Percentiles rank a stretch among this genome's conserved stretches.
Evolutionary conservation across 345 rosid species (phyloP).

Genomic region (Camelina laxa): DNA sequence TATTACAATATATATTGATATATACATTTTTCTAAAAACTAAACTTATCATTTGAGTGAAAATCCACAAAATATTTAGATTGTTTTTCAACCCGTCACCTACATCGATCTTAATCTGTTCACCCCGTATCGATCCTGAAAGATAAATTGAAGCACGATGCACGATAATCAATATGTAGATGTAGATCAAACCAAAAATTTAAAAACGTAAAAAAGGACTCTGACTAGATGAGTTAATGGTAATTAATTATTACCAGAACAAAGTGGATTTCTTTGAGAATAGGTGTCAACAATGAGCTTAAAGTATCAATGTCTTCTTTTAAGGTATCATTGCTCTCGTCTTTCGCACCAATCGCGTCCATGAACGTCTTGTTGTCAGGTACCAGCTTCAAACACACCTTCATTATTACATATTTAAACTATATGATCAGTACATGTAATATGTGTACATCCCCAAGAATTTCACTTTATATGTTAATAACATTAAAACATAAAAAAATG

Average conservation of each 20-base stretch:
- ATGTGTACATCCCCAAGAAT: neutral
- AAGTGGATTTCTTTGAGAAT: conserved; percentile 66
- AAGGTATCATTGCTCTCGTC: conserved; percentile 56
- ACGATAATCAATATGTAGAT: conserved; percentile 24
- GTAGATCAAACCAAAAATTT: neutral
- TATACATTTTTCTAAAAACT: neutral
- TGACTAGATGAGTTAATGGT: neutral
- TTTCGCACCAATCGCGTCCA: conserved; percentile 57
- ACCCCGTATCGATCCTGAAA: conserved; percentile 64
- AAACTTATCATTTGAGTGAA: neutral
- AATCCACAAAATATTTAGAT: neutral
- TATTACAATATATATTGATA: neutral
- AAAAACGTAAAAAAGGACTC: neutral
- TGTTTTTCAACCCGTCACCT: conserved; percentile 14
- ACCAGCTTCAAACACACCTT: conserved; percentile 80
- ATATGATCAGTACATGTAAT: conserved; percentile 7
- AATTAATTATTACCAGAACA: conserved; percentile 62
- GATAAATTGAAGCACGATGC: conserved; percentile 28
- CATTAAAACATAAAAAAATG: neutral
- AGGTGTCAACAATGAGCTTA: conserved; percentile 60
- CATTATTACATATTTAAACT: conserved; percentile 14
- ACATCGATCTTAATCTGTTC: conserved; percentile 67
- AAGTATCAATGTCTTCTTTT: conserved; percentile 62
- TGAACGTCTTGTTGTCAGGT: conserved; percentile 70
- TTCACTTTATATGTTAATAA: neutral